These are phyloP conservation scores for Prunus armeniaca DNA, from an alignment of 306 rosid species.

Conservation along the genomic window DNA sequence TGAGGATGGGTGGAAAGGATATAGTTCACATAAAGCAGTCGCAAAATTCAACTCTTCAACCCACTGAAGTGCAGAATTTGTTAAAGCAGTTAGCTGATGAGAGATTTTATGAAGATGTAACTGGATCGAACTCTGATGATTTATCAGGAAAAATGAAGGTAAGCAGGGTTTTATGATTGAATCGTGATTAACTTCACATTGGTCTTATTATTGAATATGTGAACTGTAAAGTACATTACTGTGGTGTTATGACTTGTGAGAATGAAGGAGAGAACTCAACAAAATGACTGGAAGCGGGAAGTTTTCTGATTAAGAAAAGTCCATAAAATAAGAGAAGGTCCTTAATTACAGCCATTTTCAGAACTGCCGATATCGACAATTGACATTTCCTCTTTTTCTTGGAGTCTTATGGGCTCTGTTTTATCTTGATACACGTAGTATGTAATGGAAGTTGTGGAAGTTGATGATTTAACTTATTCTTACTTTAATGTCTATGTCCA, in stretches of 20 bases:
- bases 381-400: neutral
- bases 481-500: constrained; percentile 2
- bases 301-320: neutral
- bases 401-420: neutral
- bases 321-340: neutral
- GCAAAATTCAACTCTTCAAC: constrained; percentile 50
- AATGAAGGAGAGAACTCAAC: neutral
- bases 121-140: constrained; percentile 28
- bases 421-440: neutral
- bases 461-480: neutral
- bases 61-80: constrained; percentile 62
- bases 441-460: neutral
- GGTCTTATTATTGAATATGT: neutral
- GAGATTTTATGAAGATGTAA: constrained; percentile 53
- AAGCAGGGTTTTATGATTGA: constrained; percentile 8
- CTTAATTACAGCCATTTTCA: neutral
- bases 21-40: constrained; percentile 72
- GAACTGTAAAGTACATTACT: neutral
- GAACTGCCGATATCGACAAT: neutral
- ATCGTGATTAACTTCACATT: neutral
- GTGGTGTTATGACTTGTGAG: neutral
- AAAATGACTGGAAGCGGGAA: neutral
- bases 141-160: constrained; percentile 53
- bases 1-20: constrained; percentile 96
- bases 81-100: constrained; percentile 74